Conservation (phyloP, 495 filamentous ascomycete species). For the Arthonia radiata region DNA sequence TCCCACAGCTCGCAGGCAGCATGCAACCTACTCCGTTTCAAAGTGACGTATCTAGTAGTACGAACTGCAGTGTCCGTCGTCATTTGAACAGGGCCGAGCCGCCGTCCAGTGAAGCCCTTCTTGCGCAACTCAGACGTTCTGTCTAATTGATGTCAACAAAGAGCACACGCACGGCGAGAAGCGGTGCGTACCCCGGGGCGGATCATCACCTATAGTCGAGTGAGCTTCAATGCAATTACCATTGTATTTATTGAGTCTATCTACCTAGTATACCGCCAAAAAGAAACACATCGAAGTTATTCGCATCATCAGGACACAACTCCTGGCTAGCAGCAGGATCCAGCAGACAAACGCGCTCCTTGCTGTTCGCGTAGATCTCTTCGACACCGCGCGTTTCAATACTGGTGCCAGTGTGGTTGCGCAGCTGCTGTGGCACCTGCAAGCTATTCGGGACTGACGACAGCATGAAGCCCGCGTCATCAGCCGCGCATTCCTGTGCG, state of each 20-base stretch:
- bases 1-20: too few relatives aligned
- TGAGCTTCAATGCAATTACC: not conserved
- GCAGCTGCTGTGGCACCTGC: slow-evolving; percentile 33
- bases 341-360: slow-evolving; percentile 57
- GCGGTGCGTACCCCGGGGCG: slow-evolving; percentile 76
- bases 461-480: slow-evolving; percentile 48
- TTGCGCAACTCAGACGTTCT: slow-evolving; percentile 77
- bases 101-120: slow-evolving; percentile 72
- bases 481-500: slow-evolving; percentile 45
- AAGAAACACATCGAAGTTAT: slow-evolving; percentile 66
- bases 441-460: slow-evolving; percentile 54
- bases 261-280: slow-evolving; percentile 90
- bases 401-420: slow-evolving; percentile 29
- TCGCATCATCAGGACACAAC: slow-evolving; percentile 57
- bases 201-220: slow-evolving; percentile 52
- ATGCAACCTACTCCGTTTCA: too few relatives aligned
- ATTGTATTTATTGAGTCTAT: slow-evolving; percentile 8
- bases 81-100: slow-evolving; percentile 88
- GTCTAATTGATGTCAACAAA: slow-evolving; percentile 24
- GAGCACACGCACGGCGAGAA: not conserved
- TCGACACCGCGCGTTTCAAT: slow-evolving; percentile 55
- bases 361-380: slow-evolving; percentile 39
- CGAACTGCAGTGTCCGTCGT: slow-evolving; percentile 92
- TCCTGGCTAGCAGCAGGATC: slow-evolving; percentile 66
- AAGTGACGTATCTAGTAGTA: slow-evolving; percentile 74